Evolutionary conservation across 495 filamentous ascomycete species (phyloP), one percentile per base, ranked within the genome.

Genomic region (Daldinia caldariorum): DNA sequence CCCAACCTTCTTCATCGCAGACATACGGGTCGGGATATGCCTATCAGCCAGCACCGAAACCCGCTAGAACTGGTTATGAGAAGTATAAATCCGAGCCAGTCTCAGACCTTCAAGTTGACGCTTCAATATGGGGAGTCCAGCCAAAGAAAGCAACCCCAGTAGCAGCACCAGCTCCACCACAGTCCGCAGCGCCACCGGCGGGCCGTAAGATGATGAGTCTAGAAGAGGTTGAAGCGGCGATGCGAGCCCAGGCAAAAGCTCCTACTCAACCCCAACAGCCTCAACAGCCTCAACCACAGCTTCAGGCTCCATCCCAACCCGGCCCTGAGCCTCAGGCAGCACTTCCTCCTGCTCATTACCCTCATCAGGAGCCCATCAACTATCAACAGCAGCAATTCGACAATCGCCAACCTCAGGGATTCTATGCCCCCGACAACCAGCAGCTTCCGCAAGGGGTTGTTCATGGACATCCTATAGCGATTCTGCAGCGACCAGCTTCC

Each of bases 151-250:
- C 82, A 32, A 75, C 81, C 39, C 70, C 77, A n/a, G 49, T 79
- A 55, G 51, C 78, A 55, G 51, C 78, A 22, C 59, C 59, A 35
- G 12, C 61, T 16, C 71, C 77, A 9, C 39, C 71, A 16, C 71
- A 78, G 20, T 54, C 66, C 3, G 45, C 76, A 34, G 54, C 75
- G 20, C 66, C 78, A 37, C 54, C 79, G 14, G 77, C 82, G 50
- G 73, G 83, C n/a, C 89, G 87, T 74, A 97, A 93, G 81, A 91
- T 98, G 84, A 88, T 99, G 90, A 97, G 92, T 72, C 75, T 99
- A 64, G 95, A 98, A 76, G 95, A 98, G 79, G 95, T 99, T 14
- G 95, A 99, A 81, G 96, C 95, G 37, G 89, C 93, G 71, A 91
- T 99, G 84, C 88, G 92, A 39, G 84, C 88, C 12, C 91, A 93